phyloP scores from a whole-genome alignment of 352 stramenopile genomes.

The Globisporangium rhizosaccharum region DNA sequence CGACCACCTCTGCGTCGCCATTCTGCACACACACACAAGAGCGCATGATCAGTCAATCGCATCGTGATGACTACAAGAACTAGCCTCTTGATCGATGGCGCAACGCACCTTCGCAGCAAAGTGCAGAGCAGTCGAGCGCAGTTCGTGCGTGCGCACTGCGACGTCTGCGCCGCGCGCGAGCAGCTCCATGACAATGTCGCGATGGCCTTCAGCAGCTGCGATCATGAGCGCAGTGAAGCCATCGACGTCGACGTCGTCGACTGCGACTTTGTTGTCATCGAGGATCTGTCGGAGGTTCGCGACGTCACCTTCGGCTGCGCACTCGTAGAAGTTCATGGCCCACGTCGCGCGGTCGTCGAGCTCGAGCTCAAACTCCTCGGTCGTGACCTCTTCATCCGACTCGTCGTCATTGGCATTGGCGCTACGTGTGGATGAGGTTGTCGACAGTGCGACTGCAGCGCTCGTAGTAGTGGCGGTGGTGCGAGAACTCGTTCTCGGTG shows the following conservation, averaged over 20 bases:
- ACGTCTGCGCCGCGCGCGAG: slow-evolving; percentile 56
- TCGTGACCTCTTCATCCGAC: slow-evolving; percentile 51
- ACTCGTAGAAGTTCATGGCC: slow-evolving; percentile 69
- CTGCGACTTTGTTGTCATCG: slow-evolving; percentile 44
- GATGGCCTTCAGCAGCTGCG: slow-evolving; percentile 64
- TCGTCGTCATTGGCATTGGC: slow-evolving; percentile 4
- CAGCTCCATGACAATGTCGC: slow-evolving; percentile 47
- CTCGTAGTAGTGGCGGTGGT: not conserved
- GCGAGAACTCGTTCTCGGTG: not conserved
- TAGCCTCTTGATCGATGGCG: not conserved
- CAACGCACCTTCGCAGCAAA: slow-evolving; percentile 66
- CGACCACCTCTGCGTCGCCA: slow-evolving; percentile 55
- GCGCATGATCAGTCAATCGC: not conserved
- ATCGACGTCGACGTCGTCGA: slow-evolving; percentile 78
- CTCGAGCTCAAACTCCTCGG: slow-evolving; percentile 63
- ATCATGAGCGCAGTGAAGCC: slow-evolving; percentile 86
- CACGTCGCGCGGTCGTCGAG: slow-evolving; percentile 48
- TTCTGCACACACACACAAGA: slow-evolving; percentile 28
- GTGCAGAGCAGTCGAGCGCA: slow-evolving; percentile 69
- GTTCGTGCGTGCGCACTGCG: slow-evolving; percentile 57
- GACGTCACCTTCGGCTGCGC: slow-evolving; percentile 63
- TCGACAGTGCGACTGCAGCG: not conserved
- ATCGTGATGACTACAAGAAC: slow-evolving; percentile 1
- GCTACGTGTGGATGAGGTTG: not conserved
- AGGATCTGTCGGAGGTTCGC: slow-evolving; percentile 54